Conservation (phyloP, 352 stramenopile genomes). For the Phytophthora pinifolia region DNA sequence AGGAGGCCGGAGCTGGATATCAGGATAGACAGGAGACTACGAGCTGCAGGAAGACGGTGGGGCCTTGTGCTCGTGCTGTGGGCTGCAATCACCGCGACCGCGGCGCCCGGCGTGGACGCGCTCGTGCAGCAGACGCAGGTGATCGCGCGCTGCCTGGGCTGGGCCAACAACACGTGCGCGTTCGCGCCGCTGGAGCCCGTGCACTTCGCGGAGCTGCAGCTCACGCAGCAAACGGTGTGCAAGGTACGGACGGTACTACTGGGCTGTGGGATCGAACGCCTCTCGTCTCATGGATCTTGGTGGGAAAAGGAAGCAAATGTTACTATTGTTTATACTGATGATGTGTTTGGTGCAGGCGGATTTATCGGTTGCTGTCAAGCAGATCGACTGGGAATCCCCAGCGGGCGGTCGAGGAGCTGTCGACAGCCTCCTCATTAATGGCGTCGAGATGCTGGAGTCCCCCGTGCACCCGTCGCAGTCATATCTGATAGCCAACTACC, state of each 20-base stretch:
- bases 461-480: constrained; percentile 62
- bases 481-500: constrained; percentile 72
- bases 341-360: constrained; percentile 48
- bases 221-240: constrained; percentile 69
- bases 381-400: constrained; percentile 77
- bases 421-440: constrained; percentile 64
- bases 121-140: constrained; percentile 64
- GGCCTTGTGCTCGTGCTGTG: constrained; percentile 3
- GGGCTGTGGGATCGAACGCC: neutral
- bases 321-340: neutral
- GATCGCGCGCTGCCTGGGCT: constrained; percentile 57
- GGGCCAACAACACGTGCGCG: constrained; percentile 49
- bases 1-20: constrained; percentile 6
- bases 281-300: no score
- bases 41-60: constrained; percentile 11
- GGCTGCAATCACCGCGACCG: constrained; percentile 3
- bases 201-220: constrained; percentile 42
- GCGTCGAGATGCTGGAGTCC: constrained; percentile 51
- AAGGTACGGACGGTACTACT: constrained; percentile 41
- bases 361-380: constrained; percentile 72
- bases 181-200: constrained; percentile 57
- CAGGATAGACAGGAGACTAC: constrained; percentile 12
- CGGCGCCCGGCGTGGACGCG: constrained; percentile 9
- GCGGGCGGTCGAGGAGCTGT: constrained; percentile 55
- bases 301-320: no score